Percentiles rank a stretch among this genome's conserved stretches.
phyloP scores from a whole-genome alignment of 2,329 filamentous ascomycete species.

The Alternaria sp. region DNA sequence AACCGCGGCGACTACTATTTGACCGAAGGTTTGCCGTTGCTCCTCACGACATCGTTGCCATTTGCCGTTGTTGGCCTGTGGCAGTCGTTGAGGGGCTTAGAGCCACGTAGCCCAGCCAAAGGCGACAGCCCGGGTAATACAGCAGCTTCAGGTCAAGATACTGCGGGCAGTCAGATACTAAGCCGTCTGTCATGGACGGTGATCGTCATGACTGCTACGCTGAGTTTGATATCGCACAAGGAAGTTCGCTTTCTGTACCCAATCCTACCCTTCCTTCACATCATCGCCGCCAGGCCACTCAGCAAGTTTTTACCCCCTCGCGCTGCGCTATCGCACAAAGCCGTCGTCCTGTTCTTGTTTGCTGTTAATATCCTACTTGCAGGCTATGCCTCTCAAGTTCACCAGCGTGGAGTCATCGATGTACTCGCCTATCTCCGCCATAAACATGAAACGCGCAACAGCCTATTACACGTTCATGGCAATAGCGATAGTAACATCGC shows the following conservation, averaged over 20 bases:
- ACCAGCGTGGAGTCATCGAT: conserved; percentile 77
- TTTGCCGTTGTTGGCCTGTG: conserved; percentile 73
- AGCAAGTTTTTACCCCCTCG: conserved; percentile 66
- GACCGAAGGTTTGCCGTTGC: conserved; percentile 84
- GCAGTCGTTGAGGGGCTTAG: conserved; percentile 38
- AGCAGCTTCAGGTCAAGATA: conserved; percentile 3
- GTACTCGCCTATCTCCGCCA: conserved; percentile 78
- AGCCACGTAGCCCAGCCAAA: conserved; percentile 25
- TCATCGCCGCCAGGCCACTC: conserved; percentile 74
- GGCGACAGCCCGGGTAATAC: not conserved
- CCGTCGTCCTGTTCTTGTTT: conserved; percentile 61
- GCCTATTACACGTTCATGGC: conserved; percentile 51
- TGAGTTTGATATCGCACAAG: conserved; percentile 90
- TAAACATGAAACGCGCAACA: conserved; percentile 65
- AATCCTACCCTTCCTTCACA: conserved; percentile 82
- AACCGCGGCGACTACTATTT: conserved; percentile 95
- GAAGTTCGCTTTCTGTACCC: conserved; percentile 98
- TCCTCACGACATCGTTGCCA: conserved; percentile 82
- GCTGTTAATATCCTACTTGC: conserved; percentile 73
- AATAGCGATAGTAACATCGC: not conserved
- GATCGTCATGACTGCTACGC: conserved; percentile 65
- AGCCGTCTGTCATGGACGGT: conserved; percentile 49
- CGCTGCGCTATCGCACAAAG: conserved; percentile 51
- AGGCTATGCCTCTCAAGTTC: conserved; percentile 74
- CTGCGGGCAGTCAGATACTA: conserved; percentile 23